A percentile compares a stretch with the other conserved stretches of the same genome.
phyloP scores from a whole-genome alignment of 139 green algal genomes.

The Tetraselmis striata region DNA sequence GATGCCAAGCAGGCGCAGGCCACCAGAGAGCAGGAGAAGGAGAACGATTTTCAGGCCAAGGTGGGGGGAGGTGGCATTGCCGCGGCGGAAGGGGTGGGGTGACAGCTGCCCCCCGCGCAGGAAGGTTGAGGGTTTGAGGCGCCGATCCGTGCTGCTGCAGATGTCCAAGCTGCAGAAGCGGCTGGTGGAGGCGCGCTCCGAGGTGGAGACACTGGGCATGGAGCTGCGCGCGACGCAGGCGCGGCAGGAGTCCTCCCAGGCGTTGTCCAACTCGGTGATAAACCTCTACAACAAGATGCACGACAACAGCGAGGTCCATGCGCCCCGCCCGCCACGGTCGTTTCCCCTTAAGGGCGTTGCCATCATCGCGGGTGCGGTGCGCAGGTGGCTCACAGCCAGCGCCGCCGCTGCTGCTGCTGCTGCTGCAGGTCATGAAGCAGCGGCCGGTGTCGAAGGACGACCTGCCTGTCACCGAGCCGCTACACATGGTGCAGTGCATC shows the following conservation, averaged over 20 bases:
- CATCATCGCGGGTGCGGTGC: too few species aligned
- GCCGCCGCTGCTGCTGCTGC: too few species aligned
- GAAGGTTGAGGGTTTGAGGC: too few species aligned
- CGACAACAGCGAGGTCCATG: neutral
- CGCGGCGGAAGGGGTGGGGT: too few species aligned
- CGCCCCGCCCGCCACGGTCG: too few species aligned
- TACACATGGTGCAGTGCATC: neutral
- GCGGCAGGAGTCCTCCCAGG: neutral
- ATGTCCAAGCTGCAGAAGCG: constrained; percentile 17
- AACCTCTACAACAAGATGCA: neutral
- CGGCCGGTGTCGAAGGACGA: neutral
- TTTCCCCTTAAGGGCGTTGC: too few species aligned
- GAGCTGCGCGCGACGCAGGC: neutral
- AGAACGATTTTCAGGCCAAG: neutral
- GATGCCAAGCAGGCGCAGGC: neutral
- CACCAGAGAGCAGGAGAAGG: neutral
- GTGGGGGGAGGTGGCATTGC: neutral
- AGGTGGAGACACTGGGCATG: neutral
- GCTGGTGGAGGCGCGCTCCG: constrained; percentile 12
- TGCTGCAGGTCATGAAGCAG: neutral
- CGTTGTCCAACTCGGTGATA: neutral
- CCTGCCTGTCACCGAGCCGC: neutral
- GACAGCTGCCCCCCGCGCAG: too few species aligned
- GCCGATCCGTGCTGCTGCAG: too few species aligned
- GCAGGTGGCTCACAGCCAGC: too few species aligned